Base-by-base conservation (phyloP, 768 basidiomycete genomes). In the Tubosaeta brunneosetosa region DNA sequence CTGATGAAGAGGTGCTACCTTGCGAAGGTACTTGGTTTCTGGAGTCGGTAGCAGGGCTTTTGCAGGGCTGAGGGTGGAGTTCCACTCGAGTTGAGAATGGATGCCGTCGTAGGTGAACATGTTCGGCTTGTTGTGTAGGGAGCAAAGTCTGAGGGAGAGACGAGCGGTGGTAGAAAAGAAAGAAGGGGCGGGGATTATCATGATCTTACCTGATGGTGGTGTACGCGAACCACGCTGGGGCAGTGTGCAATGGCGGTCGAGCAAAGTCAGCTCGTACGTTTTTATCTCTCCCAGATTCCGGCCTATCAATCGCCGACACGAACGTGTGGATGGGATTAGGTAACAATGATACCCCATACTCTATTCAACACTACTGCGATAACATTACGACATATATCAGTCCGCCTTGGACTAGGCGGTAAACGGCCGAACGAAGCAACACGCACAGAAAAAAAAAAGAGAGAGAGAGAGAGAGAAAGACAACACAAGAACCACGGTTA, bases 51-150 rank as follows among this genome's bases (percentile, higher is more conserved):
- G 77, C 41, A 85, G 82, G 42, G 84, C 84, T 56, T 82, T 79
- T 50, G 82, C 74, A 44, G 91, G 85, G 72, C 77, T 85, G 66
- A 97, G 78, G 56, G 80, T 81, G 44, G 94, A 85, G 65, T 86
- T 85, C 95, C 95, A 98, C 72, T 93, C 88, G 70, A 97, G 84
- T 70, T 94, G 92, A 59, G 88, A 88, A 58, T 82, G 80, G 65
- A 84, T 79, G 43, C 79, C 79, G 59, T 82, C 80, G 57, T 73
- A 68, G 52, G 77, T 76, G 65, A 75, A 82, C 83, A 85, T 83
- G 48, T 10, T 52, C 49, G 57, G 41, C 7, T 53, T 55, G 38
- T 45, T 55, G 36, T 53, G 41, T 4, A 55, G 44, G 6, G 38
- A 59, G 62, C 49, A 48, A 22, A 45, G 29, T 53, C 51, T 57